These are phyloP conservation scores for Aspergillus nomiae DNA, from an alignment of 2,329 filamentous ascomycete genomes.

Conservation along the genomic window DNA sequence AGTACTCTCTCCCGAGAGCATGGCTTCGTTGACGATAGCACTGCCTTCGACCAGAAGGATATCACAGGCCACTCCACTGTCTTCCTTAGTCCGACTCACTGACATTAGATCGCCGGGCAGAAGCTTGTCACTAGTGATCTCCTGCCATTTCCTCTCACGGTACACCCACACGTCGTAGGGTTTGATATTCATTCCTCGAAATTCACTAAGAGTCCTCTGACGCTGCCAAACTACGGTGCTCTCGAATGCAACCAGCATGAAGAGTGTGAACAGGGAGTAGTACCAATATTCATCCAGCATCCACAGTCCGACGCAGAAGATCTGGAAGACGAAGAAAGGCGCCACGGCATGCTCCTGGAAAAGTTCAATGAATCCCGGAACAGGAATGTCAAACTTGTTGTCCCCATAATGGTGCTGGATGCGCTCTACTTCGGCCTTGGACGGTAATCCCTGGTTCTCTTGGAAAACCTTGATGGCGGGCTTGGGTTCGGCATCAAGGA, in stretches of 20 bases:
- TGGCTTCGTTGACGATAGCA: slow-evolving; percentile 97
- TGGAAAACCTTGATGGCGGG: slow-evolving; percentile 79
- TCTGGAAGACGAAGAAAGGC: slow-evolving; percentile 98
- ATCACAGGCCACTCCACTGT: slow-evolving; percentile 94
- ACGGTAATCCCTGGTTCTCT: slow-evolving; percentile 72
- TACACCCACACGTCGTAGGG: slow-evolving; percentile 94
- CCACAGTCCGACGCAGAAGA: slow-evolving; percentile 98
- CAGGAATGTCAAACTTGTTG: slow-evolving; percentile 97
- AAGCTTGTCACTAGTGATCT: slow-evolving; percentile 86
- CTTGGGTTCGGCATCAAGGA: slow-evolving; percentile 82
- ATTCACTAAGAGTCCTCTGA: slow-evolving; percentile 92
- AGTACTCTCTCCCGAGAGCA: slow-evolving; percentile 98
- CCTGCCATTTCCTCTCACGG: slow-evolving; percentile 82
- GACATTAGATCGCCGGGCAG: slow-evolving; percentile 93
- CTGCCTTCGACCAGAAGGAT: slow-evolving; percentile 94
- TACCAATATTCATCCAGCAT: slow-evolving; percentile 99
- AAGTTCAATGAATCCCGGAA: slow-evolving; percentile 91
- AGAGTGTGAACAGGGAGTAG: slow-evolving; percentile 96
- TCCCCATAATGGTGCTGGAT: slow-evolving; percentile 91
- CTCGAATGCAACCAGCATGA: slow-evolving; percentile 97
- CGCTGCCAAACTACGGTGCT: slow-evolving; percentile 99
- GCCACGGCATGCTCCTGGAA: slow-evolving; percentile 99
- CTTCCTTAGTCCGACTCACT: slow-evolving; percentile 90
- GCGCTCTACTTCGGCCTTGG: slow-evolving; percentile 72
- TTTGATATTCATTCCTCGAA: slow-evolving; percentile 99